Evolutionary conservation across 768 basidiomycete genomes (phyloP).

Genomic region (Myochromella boudieri): DNA sequence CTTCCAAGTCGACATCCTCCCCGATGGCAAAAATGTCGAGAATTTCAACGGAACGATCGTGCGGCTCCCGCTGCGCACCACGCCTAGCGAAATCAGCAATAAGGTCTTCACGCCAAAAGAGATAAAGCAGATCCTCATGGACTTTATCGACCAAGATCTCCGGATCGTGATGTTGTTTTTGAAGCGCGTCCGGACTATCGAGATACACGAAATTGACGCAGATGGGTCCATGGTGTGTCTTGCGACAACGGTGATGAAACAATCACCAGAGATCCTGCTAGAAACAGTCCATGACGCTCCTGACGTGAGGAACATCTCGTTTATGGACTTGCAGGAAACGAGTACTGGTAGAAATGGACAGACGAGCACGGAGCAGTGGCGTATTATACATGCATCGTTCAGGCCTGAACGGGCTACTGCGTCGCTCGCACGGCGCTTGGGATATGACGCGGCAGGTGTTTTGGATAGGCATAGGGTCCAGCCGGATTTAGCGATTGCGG

Average conservation of each 20-base stretch:
- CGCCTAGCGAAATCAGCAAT: conserved; percentile 31
- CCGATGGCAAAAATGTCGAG: neutral
- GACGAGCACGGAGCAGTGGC: conserved; percentile 34
- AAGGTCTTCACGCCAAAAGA: conserved; percentile 29
- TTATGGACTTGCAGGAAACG: conserved; percentile 16
- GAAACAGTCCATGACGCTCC: too few relatives aligned
- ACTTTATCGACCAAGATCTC: conserved; percentile 41
- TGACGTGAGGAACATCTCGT: too few relatives aligned
- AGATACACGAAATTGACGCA: conserved; percentile 35
- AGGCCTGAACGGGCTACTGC: conserved; percentile 22
- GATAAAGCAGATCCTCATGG: conserved; percentile 36
- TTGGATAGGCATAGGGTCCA: conserved; percentile 41
- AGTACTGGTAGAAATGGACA: too few relatives aligned
- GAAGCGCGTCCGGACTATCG: conserved; percentile 35
- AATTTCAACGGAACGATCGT: conserved; percentile 41
- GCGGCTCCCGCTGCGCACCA: conserved; percentile 43
- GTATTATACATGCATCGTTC: conserved; percentile 30
- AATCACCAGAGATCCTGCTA: too few relatives aligned
- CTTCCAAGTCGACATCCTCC: too few relatives aligned
- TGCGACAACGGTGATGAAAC: conserved; percentile 18
- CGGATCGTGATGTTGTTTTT: conserved; percentile 43
- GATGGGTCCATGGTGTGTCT: conserved; percentile 19
- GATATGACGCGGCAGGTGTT: conserved; percentile 20
- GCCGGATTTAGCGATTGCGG: conserved; percentile 37
- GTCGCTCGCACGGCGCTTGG: conserved; percentile 24